Evolutionary conservation across 2,329 filamentous ascomycete genomes (phyloP).

Genomic region (Botrytis tulipae): DNA sequence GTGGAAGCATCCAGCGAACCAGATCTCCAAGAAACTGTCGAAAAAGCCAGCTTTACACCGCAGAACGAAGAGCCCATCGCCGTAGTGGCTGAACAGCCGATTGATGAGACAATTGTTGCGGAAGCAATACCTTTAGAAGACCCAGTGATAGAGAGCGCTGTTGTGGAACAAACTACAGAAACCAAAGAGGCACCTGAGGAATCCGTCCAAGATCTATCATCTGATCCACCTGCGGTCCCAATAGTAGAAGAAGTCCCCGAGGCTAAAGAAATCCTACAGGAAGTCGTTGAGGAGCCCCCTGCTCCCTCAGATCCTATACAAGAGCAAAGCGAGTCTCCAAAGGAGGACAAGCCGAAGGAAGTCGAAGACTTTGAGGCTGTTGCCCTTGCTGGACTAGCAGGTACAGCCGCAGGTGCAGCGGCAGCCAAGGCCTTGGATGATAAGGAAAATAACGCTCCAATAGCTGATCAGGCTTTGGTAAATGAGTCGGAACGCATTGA

Average conservation of each 20-base stretch:
- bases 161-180: not conserved
- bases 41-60: not conserved
- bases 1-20: not conserved
- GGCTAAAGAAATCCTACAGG: not conserved
- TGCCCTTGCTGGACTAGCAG: conserved; percentile 14
- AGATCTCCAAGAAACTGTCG: not conserved
- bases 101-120: not conserved
- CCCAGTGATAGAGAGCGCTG: not conserved
- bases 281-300: not conserved
- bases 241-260: not conserved
- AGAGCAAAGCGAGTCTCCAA: not conserved
- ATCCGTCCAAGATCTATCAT: not conserved
- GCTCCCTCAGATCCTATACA: not conserved
- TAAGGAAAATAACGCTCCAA: not conserved
- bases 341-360: not conserved
- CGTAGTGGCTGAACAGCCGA: not conserved
- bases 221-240: not conserved
- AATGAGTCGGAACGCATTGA: conserved; percentile 1
- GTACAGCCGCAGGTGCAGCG: conserved; percentile 4
- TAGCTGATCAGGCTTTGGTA: not conserved
- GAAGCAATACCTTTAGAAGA: not conserved
- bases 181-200: not conserved
- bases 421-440: not conserved
- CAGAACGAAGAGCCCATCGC: not conserved
- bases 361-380: not conserved